Conservation (phyloP, 2,329 filamentous ascomycete genomes). For the Lachnellula subtilissima region DNA sequence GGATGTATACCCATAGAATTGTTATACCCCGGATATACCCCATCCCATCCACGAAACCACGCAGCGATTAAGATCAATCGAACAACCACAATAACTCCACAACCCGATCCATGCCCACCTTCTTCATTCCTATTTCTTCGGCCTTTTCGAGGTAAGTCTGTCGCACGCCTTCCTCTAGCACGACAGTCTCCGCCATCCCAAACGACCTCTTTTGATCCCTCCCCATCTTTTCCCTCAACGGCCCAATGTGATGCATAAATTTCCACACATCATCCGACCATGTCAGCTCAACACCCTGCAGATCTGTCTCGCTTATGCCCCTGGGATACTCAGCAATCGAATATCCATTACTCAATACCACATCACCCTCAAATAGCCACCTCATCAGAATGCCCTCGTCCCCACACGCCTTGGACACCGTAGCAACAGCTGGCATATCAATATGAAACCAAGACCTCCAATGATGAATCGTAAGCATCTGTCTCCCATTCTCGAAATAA, state of each 20-base stretch:
- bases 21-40: not conserved
- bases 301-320: slow-evolving; percentile 13
- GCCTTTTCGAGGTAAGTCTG: slow-evolving; percentile 20
- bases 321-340: slow-evolving; percentile 22
- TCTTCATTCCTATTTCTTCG: not conserved
- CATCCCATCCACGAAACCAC: not conserved
- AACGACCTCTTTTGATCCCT: slow-evolving; percentile 44
- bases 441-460: slow-evolving; percentile 25
- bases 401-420: slow-evolving; percentile 19
- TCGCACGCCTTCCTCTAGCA: slow-evolving; percentile 17
- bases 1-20: not conserved
- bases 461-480: slow-evolving; percentile 25
- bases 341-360: slow-evolving; percentile 41
- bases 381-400: slow-evolving; percentile 37
- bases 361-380: slow-evolving; percentile 38
- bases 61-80: not conserved
- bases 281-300: slow-evolving; percentile 36
- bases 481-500: slow-evolving; percentile 24
- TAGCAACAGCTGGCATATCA: slow-evolving; percentile 12
- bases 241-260: slow-evolving; percentile 44
- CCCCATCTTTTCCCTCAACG: slow-evolving; percentile 45
- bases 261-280: slow-evolving; percentile 38
- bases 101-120: slow-evolving; percentile 14
- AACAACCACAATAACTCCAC: slow-evolving; percentile 24
- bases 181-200: slow-evolving; percentile 12